Base-by-base conservation (phyloP, 1,284 basidiomycete species). In the Heliocybe sulcata region DNA sequence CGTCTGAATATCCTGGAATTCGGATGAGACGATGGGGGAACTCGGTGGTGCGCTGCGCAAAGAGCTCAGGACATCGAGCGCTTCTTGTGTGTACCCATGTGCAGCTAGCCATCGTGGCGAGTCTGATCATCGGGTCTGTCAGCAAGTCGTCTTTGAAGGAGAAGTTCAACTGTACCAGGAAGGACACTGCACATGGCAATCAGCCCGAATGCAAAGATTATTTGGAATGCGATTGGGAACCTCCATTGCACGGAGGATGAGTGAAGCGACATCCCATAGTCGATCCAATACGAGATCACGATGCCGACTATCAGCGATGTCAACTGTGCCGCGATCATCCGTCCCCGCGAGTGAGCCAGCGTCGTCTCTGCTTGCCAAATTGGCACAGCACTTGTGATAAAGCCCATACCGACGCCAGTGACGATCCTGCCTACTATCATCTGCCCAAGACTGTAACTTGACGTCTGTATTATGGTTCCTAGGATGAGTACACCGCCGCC, bases 281-380 rank as follows among this genome's bases (percentile, higher is more conserved):
- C 38, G n/a, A 42, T 42, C 38, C 38, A 42, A 16, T 42, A 42
- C 16, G 38, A 6, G 38, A 42, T 42, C 3, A 42, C 38, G 4
- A 42, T 42, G 4, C 38, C 38, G 38, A 42, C 38, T 6, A 42
- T 42, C 38, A 42, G 16, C 8, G 19, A 8, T 20, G 38, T 8
- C 16, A 42, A 87, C 64, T 91, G 87, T 56, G 90, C 69, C 3
- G 87, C 82, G 42, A 90, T 84, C 58, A 90, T 77, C 33, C 86
- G 82, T 35, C 88, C 88, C 63, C 89, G 85, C 62, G 90, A 85
- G 20, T 75, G 66, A 22, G 85, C 85, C 3, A 79, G 77, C 33
- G 82, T 82, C 59, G 88, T 81, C 69, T 89, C 87, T 33, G 84
- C 82, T 67, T 90, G 87, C 64, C 87, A 88, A 58, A 87, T 75